Conservation (phyloP, 371 early-diverging fungal genomes). For the Circinella umbellata region DNA sequence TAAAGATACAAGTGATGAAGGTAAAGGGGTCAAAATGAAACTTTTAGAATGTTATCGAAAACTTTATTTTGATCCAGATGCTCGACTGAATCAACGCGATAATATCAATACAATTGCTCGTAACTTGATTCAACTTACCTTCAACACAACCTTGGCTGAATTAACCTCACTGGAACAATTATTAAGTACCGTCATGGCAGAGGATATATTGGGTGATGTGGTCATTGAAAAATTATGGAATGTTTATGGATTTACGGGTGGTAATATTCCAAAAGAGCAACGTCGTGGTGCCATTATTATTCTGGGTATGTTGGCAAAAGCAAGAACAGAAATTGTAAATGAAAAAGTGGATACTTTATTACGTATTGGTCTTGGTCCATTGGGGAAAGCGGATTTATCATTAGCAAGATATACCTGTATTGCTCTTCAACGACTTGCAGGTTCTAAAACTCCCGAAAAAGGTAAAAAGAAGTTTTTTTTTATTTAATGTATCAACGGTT, state of each 20-base stretch:
- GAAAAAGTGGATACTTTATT: conserved; percentile 84
- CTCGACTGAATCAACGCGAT: conserved; percentile 56
- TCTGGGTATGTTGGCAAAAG: conserved; percentile 90
- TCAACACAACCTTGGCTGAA: conserved; percentile 87
- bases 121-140: conserved; percentile 82
- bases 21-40: conserved; percentile 79
- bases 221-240: conserved; percentile 87
- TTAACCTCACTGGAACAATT: conserved; percentile 93
- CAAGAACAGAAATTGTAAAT: conserved; percentile 75
- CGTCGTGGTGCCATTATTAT: conserved; percentile 92
- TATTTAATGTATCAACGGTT: too few species aligned
- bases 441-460: conserved; percentile 50
- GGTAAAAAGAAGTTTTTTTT: conserved; percentile 35
- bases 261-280: conserved; percentile 70
- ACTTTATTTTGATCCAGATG: conserved; percentile 78
- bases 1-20: conserved; percentile 84
- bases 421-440: conserved; percentile 81
- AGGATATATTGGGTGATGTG: conserved; percentile 59
- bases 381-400: conserved; percentile 76
- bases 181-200: conserved; percentile 73
- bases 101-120: conserved; percentile 70
- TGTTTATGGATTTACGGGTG: conserved; percentile 76
- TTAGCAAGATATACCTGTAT: conserved; percentile 91
- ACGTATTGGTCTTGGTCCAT: conserved; percentile 84
- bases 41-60: conserved; percentile 79